Base-by-base conservation (phyloP, 148 eudicot species). In the Oxyria digyna region DNA sequence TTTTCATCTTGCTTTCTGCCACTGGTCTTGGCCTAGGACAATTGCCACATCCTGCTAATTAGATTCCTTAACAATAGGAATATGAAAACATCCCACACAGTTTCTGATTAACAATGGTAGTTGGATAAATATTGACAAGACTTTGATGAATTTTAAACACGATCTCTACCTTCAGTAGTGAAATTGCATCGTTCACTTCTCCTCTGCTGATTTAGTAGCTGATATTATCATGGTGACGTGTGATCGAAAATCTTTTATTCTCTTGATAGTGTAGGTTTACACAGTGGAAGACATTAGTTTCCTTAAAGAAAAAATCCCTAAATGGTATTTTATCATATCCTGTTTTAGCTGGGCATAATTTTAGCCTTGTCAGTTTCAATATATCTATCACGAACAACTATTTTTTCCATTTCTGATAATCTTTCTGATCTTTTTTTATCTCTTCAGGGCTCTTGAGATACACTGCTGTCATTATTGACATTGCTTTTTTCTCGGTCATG, bases 381-480 rank as follows among this genome's bases (percentile, higher is more conserved):
- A 29, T 14, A 27, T 59, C 18, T 59, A 27, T 17, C 18, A 2
- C 17, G 65, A 15, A 26, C 63, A 6, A 59, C 38, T 59, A 31
- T 20, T 41, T 18, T 37, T 64, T 23, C 62, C 62, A 27, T 59
- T 10, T 31, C 38, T 59, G 54, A 37, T 62, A 31, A 67, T 5
- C 27, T 23, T 65, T 74, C 32, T 45, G 45, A 59, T 27, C 65
- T 29, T 29, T 59, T 14, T 24, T 13, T 14, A 15, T 59, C 38
- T 59, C 72, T 45, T 43, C 91, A 93, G 98, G 84, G 96, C 80
- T 79, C 98, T 63, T 75, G 76, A 69, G 98, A 93, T 84, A 78
- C 79, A 43, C 81, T 78, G 67, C 70, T 87, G 59, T 88, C 98
- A 62, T 59, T 81, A 79, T 79, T 65, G 62, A 79, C 89, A 41